Evolutionary conservation across 2,329 filamentous ascomycete species (phyloP).

Genomic region (Sphaerulina musiva): DNA sequence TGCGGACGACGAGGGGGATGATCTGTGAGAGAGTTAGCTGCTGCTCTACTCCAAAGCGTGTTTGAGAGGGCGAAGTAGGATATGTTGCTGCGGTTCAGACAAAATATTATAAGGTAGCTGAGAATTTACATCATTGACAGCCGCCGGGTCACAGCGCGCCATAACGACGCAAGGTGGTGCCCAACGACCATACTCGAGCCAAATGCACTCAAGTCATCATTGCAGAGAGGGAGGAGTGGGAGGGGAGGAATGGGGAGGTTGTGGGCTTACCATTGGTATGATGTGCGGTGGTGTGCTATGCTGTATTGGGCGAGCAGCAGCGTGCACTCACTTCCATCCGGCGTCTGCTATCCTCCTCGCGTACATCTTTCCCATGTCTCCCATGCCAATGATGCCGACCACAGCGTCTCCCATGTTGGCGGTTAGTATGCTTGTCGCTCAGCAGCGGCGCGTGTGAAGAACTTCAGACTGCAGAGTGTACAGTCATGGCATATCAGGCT

Average conservation of each 20-base stretch:
- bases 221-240: conserved; percentile 30
- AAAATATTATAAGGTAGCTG: conserved; percentile 87
- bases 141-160: conserved; percentile 47
- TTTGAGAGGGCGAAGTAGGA: neutral
- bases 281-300: conserved; percentile 3
- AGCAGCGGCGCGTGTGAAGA: conserved; percentile 4
- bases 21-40: conserved; percentile 21
- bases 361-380: conserved; percentile 99
- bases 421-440: conserved; percentile 5
- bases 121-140: conserved; percentile 98
- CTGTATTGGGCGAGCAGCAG: neutral
- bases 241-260: conserved; percentile 10
- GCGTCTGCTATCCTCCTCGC: conserved; percentile 78
- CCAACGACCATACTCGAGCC: conserved; percentile 89
- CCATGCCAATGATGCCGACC: conserved; percentile 96
- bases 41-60: neutral
- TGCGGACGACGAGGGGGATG: neutral
- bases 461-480: conserved; percentile 9
- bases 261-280: conserved; percentile 33
- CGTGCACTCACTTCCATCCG: conserved; percentile 79
- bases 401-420: conserved; percentile 60
- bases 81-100: conserved; percentile 61
- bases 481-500: conserved; percentile 7
- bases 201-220: conserved; percentile 99
- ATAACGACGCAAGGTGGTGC: conserved; percentile 63